These are phyloP conservation scores for Thielaviopsis populi DNA, from an alignment of 2,329 filamentous ascomycete species.

Conservation along the genomic window DNA sequence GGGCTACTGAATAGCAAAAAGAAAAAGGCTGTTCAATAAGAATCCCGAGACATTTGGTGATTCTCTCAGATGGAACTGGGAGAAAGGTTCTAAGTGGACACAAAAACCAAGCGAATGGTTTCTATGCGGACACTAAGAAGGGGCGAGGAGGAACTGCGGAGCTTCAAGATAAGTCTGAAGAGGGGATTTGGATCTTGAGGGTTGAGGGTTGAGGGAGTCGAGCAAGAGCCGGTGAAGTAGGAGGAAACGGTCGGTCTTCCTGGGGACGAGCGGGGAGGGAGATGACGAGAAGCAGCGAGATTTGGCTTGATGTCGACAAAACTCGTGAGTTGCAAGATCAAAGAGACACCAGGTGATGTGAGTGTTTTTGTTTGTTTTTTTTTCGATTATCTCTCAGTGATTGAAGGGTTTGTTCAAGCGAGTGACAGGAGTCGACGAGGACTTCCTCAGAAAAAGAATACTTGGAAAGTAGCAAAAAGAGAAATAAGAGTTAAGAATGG, in stretches of 20 bases:
- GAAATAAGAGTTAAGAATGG: constrained; percentile 13
- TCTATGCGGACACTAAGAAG: background rate
- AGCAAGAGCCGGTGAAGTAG: background rate
- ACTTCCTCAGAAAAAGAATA: constrained; percentile 41
- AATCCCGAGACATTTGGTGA: constrained; percentile 14
- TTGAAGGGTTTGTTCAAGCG: constrained; percentile 34
- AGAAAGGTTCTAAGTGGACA: background rate
- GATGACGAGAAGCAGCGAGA: background rate
- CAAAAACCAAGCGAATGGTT: constrained; percentile 7
- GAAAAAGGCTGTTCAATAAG: constrained; percentile 9
- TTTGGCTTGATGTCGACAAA: background rate
- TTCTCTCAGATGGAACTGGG: constrained; percentile 4
- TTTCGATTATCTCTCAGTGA: constrained; percentile 5
- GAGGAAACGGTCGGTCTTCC: background rate
- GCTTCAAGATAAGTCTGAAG: background rate
- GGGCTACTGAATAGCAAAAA: constrained; percentile 14
- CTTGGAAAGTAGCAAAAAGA: constrained; percentile 20
- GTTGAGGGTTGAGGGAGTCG: background rate
- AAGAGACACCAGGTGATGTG: background rate
- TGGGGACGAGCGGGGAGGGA: background rate
- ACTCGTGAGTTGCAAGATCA: background rate
- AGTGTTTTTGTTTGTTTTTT: no score
- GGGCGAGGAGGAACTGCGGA: background rate
- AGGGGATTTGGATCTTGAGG: background rate
- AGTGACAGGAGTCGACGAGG: constrained; percentile 63